Conservation (phyloP, 1,139 yeast genomes). For the Hanseniaspora gamundiae region DNA sequence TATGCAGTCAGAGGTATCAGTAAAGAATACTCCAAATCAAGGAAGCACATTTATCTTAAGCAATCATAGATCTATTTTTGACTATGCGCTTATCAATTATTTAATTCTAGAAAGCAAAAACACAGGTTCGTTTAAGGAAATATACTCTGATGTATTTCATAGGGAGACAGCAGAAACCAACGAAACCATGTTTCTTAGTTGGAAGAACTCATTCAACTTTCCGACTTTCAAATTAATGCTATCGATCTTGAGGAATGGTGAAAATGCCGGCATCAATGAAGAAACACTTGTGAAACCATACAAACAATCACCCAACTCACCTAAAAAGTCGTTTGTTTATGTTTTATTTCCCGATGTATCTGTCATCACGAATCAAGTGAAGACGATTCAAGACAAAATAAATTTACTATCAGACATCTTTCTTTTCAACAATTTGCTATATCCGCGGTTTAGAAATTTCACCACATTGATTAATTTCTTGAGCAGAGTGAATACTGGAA, state of each 20-base stretch:
- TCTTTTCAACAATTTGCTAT: conserved; percentile 38
- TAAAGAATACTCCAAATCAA: neutral
- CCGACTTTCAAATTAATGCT: conserved; percentile 16
- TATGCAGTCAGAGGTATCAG: neutral
- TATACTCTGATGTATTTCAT: neutral
- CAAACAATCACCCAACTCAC: neutral
- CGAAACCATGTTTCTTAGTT: conserved; percentile 11
- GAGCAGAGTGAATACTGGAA: neutral
- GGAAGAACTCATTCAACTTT: conserved; percentile 20
- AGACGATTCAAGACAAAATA: conserved; percentile 37
- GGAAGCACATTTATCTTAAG: conserved; percentile 1
- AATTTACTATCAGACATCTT: conserved; percentile 44
- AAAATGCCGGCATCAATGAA: conserved; percentile 13
- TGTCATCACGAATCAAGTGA: conserved; percentile 38
- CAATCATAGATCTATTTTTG: conserved; percentile 24
- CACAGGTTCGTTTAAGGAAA: neutral
- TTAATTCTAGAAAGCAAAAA: conserved; percentile 10
- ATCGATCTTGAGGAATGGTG: conserved; percentile 18
- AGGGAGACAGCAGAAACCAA: neutral
- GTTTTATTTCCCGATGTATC: conserved; percentile 66
- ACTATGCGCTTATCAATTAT: conserved; percentile 19
- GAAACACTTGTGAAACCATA: conserved; percentile 4
- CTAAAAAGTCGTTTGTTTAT: conserved; percentile 12
- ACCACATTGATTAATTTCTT: conserved; percentile 35
- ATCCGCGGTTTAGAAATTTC: conserved; percentile 44